Evolutionary conservation across 2,329 filamentous ascomycete genomes (phyloP).

Genomic region (Arthroderma uncinatum): DNA sequence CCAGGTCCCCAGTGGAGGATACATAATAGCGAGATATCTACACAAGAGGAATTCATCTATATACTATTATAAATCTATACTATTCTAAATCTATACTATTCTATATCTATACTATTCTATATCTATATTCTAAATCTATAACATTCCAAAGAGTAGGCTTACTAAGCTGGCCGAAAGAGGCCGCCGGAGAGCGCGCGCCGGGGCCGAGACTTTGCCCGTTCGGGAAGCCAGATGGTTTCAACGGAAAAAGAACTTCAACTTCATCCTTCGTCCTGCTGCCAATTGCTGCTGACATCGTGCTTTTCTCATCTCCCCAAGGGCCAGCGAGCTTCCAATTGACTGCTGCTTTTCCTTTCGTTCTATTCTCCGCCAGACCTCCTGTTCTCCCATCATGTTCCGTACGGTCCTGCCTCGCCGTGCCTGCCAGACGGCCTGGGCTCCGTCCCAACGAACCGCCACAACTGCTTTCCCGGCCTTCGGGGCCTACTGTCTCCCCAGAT

Average conservation of each 20-base stretch:
- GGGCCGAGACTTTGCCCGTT: constrained; percentile 7
- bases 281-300: constrained; percentile 16
- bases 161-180: constrained; percentile 9
- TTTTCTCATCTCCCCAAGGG: constrained; percentile 16
- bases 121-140: not conserved
- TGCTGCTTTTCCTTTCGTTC: constrained; percentile 10
- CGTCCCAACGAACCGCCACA: constrained; percentile 27
- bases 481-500: constrained; percentile 40
- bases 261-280: not conserved
- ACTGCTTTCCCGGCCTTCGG: constrained; percentile 28
- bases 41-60: too few relatives aligned
- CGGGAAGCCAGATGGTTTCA: constrained; percentile 8
- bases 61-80: not conserved
- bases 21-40: too few relatives aligned
- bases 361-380: constrained; percentile 18
- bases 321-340: constrained; percentile 8
- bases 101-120: not conserved
- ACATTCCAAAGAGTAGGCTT: not conserved
- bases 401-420: constrained; percentile 40
- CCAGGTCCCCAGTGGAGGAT: too few relatives aligned
- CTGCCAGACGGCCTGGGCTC: constrained; percentile 34
- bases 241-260: constrained; percentile 9
- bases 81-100: too few relatives aligned
- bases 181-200: constrained; percentile 10
- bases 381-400: constrained; percentile 40